These are phyloP conservation scores for Phytophthora rubi DNA, from an alignment of 352 stramenopile species.

Conservation along the genomic window DNA sequence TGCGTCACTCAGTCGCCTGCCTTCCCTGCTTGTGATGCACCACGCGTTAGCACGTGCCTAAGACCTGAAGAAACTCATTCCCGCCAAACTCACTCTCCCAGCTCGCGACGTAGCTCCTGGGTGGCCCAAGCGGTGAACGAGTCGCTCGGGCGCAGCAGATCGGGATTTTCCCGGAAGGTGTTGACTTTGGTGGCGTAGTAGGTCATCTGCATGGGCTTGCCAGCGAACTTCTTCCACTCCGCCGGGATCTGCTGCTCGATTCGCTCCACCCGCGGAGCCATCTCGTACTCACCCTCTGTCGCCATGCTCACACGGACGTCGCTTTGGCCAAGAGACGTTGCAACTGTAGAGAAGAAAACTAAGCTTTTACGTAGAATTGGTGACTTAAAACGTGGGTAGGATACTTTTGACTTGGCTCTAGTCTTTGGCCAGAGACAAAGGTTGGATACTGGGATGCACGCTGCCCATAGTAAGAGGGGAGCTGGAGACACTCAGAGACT, in stretches of 20 bases:
- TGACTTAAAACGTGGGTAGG: not conserved
- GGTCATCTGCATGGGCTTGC: constrained; percentile 58
- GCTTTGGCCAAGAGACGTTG: not conserved
- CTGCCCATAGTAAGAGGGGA: constrained; percentile 32
- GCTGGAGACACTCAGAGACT: constrained; percentile 5
- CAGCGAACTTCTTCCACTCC: constrained; percentile 54
- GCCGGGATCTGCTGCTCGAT: constrained; percentile 65
- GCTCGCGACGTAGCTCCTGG: constrained; percentile 45
- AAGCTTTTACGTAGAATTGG: not conserved
- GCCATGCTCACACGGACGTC: constrained; percentile 4
- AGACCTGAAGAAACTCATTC: constrained; percentile 4
- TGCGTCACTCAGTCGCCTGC: constrained; percentile 38
- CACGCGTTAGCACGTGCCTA: constrained; percentile 5
- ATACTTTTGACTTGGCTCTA: constrained; percentile 10
- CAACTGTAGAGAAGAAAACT: not conserved
- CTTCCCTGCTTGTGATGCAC: constrained; percentile 19
- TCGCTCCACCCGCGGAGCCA: constrained; percentile 46
- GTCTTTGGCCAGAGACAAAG: constrained; percentile 23
- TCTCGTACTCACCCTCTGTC: constrained; percentile 41
- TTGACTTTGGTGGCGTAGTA: constrained; percentile 73
- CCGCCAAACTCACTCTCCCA: constrained; percentile 40
- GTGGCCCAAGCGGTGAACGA: constrained; percentile 57
- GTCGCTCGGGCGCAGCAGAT: constrained; percentile 46
- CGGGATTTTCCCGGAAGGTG: constrained; percentile 62
- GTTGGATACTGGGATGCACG: constrained; percentile 28